Evolutionary conservation across 192 early-diverging fungal genomes (phyloP).

Genomic region (Coemansia umbellata): DNA sequence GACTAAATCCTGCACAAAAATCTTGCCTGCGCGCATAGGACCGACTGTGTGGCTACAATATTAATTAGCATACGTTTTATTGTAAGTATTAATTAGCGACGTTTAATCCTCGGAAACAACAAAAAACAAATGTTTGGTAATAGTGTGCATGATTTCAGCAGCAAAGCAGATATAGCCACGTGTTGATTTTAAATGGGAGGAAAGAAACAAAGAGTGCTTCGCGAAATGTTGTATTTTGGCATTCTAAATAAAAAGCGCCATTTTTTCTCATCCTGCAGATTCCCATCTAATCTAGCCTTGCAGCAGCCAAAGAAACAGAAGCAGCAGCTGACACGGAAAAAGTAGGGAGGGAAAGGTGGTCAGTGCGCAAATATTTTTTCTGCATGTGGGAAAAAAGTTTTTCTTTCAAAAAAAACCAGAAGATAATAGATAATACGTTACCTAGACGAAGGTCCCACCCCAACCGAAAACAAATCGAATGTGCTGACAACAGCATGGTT

Average conservation of each 20-base stretch:
- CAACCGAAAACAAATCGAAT: conserved; percentile 95
- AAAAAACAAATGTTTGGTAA: too few relatives aligned
- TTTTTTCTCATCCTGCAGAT: too few relatives aligned
- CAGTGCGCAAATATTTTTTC: conserved; percentile 19
- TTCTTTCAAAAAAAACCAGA: not conserved
- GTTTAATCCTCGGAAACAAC: not conserved
- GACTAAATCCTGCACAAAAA: conserved; percentile 85
- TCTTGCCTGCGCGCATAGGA: conserved; percentile 96
- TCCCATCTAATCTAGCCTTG: too few relatives aligned
- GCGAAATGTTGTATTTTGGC: too few relatives aligned
- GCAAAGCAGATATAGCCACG: not conserved
- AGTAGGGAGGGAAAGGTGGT: conserved; percentile 7
- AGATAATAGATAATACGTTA: conserved; percentile 14
- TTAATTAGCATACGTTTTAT: not conserved
- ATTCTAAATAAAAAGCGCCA: too few relatives aligned
- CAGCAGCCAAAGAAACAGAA: not conserved
- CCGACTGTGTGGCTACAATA: conserved; percentile 77
- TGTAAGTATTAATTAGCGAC: not conserved
- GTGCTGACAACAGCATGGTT: conserved; percentile 86
- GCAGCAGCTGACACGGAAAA: not conserved
- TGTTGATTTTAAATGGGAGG: not conserved
- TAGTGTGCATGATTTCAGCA: not conserved
- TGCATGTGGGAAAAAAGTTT: not conserved
- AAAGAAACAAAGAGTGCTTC: too few relatives aligned
- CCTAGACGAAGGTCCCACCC: conserved; percentile 88